Evolutionary conservation across 176 grass and related monocot species (phyloP).

Genomic region (Echinochloa phyllopogon): DNA sequence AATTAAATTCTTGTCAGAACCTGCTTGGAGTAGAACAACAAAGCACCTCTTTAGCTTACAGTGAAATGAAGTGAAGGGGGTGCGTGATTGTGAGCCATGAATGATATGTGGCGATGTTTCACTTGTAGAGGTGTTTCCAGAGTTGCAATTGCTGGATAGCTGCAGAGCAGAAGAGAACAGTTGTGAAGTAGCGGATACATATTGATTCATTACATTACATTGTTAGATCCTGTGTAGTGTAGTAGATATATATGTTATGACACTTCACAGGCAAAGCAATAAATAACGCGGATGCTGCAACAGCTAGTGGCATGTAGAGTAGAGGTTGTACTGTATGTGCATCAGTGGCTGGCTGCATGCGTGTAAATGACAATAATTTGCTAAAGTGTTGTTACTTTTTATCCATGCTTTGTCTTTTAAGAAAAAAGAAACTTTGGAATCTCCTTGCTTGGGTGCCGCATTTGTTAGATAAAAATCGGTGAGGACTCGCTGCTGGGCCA

Average conservation of each 20-base stretch:
- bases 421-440: too few relatives aligned
- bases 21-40: not conserved
- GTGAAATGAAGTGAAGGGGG: not conserved
- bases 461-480: too few relatives aligned
- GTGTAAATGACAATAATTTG: constrained; percentile 6
- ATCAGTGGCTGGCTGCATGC: not conserved
- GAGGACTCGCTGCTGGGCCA: too few relatives aligned
- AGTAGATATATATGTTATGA: constrained; percentile 6
- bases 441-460: too few relatives aligned
- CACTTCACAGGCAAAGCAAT: not conserved
- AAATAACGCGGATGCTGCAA: not conserved
- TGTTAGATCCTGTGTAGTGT: not conserved
- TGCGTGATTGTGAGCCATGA: not conserved
- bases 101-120: not conserved
- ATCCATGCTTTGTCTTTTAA: not conserved
- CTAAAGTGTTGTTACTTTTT: not conserved
- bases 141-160: not conserved
- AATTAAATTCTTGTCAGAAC: not conserved
- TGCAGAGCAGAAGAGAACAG: not conserved
- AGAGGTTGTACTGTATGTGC: not conserved
- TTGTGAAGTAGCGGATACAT: not conserved
- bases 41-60: not conserved
- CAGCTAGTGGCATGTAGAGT: not conserved
- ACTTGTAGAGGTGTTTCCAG: not conserved
- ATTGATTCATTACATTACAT: not conserved